Base-by-base conservation (phyloP, 768 basidiomycete species). In the Lentinula raphanica region DNA sequence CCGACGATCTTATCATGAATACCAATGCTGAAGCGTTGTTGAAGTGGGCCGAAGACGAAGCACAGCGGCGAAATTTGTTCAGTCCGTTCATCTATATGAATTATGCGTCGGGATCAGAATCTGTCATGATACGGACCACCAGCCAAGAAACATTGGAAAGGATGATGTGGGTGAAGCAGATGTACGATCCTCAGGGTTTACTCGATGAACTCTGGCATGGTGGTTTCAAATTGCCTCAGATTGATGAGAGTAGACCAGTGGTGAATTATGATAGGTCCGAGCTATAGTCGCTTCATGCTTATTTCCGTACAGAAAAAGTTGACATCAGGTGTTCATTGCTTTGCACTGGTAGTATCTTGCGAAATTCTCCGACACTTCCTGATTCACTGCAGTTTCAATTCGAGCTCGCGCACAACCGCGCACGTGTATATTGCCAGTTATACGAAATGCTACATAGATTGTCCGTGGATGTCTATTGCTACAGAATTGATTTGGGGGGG, bases 401-500 rank as follows among this genome's bases (percentile, higher is more conserved):
- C 13, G 44, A 59, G 49, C 65, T 60, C 63, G 63, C 59, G 63
- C 60, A 63, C 61, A 54, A 48, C 59, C 60, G 65, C 62, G 64
- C 64, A 62, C 70, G 71, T 74, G 72, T 74, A 72, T 74, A 62
- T 66, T 67, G 71, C 70, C 67, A 68, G 68, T 70, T 71, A 64
- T 71, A 71, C 66, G 64, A 66, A 62, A 63, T 66, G 62, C 59
- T 68, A 69, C 65, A 67, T 56, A 50, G 46, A 53, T 9, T 44
- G 60, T 61, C 60, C 64, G 62, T 67, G 61, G 62, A 57, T 68
- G 71, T 62, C 72, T 74, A 72, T 65, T 64, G 69, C 72, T 76
- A 72, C 70, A 74, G 42, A 36, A 53, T 56, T 64, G 54, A 61
- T 21, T 44, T 44, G 9, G 8, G 32, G 48, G 60, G 58, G 56